These are phyloP conservation scores for Castanopsis chinensis DNA, from an alignment of 306 rosid species.

Conservation along the genomic window DNA sequence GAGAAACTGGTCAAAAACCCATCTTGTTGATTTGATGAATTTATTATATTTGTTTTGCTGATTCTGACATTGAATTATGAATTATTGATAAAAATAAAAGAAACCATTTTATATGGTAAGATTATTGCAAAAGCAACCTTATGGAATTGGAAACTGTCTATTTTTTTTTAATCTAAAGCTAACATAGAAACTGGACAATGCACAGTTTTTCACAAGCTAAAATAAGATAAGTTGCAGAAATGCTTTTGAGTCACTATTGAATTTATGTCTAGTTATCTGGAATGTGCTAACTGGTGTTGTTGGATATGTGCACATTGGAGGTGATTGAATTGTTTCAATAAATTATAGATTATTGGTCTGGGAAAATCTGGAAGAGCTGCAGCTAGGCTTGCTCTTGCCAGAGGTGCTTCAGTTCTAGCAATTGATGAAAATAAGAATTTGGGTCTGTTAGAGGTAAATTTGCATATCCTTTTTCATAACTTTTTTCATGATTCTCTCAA, in stretches of 20 bases:
- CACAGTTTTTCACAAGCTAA: too few species aligned
- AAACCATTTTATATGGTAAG: too few species aligned
- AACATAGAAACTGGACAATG: too few species aligned
- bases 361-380: slow-evolving; percentile 38
- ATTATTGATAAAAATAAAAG: too few species aligned
- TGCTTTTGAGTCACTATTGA: background rate
- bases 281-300: background rate
- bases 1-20: too few species aligned
- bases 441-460: slow-evolving; percentile 21
- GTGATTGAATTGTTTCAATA: background rate
- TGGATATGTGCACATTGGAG: background rate
- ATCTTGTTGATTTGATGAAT: too few species aligned
- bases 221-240: background rate
- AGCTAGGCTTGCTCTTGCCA: slow-evolving; percentile 31
- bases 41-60: too few species aligned
- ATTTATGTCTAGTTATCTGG: background rate
- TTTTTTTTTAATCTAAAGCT: too few species aligned
- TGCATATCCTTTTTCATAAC: background rate
- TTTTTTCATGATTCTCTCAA: background rate
- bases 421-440: slow-evolving; percentile 21
- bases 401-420: slow-evolving; percentile 37
- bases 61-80: too few species aligned
- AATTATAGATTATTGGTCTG: slow-evolving; percentile 29
- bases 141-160: too few species aligned
- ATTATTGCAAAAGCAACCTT: too few species aligned